A percentile compares a stretch with the other conserved stretches of the same genome.
These are phyloP conservation scores for Pisolithus albus DNA, from an alignment of 768 basidiomycete species.

Conservation along the genomic window DNA sequence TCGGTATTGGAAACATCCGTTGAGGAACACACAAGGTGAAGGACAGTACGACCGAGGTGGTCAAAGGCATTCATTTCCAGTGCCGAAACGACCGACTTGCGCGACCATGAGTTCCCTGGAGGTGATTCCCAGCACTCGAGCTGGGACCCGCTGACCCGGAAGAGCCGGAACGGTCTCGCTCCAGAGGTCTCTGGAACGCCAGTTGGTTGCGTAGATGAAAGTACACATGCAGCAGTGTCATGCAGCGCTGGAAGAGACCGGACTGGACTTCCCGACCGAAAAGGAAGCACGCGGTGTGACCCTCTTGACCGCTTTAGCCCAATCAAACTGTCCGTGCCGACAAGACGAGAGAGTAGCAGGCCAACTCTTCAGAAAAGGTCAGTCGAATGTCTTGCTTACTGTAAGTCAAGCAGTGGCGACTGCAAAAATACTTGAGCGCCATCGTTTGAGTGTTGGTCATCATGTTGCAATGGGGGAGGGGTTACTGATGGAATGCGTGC, in stretches of 20 bases:
- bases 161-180: slow-evolving; percentile 36
- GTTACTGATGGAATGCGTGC: no score
- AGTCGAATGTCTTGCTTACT: not conserved
- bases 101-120: slow-evolving; percentile 51
- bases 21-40: slow-evolving; percentile 74
- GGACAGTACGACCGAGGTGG: slow-evolving; percentile 63
- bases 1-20: slow-evolving; percentile 58
- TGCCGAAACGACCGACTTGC: slow-evolving; percentile 32
- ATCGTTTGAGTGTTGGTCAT: not conserved
- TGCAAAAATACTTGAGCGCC: not conserved
- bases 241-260: slow-evolving; percentile 31
- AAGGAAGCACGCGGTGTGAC: slow-evolving; percentile 18
- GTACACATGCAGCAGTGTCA: slow-evolving; percentile 77
- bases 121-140: slow-evolving; percentile 29
- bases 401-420: no score
- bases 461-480: not conserved
- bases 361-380: not conserved
- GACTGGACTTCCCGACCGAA: slow-evolving; percentile 13
- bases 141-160: slow-evolving; percentile 23
- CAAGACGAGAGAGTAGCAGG: not conserved
- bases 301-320: slow-evolving; percentile 20
- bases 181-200: slow-evolving; percentile 71
- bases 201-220: slow-evolving; percentile 65
- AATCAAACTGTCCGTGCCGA: slow-evolving; percentile 12
- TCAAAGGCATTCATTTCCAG: slow-evolving; percentile 70